Evolutionary conservation across 2,329 filamentous ascomycete genomes (phyloP).

Genomic region (Microcyclospora tardicrescens): DNA sequence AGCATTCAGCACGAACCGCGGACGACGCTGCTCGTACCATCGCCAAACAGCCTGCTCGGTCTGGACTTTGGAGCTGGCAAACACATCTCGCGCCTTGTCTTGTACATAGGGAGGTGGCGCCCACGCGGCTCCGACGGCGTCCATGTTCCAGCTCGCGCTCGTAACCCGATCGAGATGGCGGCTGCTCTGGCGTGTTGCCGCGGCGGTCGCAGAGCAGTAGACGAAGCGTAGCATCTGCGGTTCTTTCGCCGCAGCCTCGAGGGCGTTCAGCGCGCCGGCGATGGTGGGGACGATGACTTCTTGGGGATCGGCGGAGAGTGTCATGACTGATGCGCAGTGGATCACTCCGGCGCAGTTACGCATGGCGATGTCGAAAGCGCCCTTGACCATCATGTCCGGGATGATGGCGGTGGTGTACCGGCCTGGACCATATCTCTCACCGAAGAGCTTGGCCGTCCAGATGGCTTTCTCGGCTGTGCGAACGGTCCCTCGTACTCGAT

Average conservation of each 20-base stretch:
- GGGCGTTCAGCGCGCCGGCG: conserved; percentile 22
- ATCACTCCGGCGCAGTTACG: conserved; percentile 30
- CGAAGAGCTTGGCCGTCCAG: conserved; percentile 15
- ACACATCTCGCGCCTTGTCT: conserved; percentile 19
- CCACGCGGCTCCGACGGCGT: conserved; percentile 21
- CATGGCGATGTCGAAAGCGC: conserved; percentile 29
- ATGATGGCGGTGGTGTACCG: conserved; percentile 29
- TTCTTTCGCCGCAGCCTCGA: conserved; percentile 30
- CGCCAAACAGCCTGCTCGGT: conserved; percentile 33
- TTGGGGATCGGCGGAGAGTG: conserved; percentile 28
- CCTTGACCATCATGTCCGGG: conserved; percentile 24
- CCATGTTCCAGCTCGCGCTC: conserved; percentile 26
- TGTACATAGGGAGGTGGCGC: conserved; percentile 16
- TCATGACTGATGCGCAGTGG: conserved; percentile 34
- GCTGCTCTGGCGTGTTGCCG: conserved; percentile 18
- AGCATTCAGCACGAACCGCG: conserved; percentile 31
- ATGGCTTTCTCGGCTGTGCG: conserved; percentile 14
- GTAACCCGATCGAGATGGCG: conserved; percentile 22
- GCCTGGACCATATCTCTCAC: conserved; percentile 15
- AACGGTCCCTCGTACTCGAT: conserved; percentile 18
- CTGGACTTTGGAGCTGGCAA: conserved; percentile 32
- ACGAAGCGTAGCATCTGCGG: conserved; percentile 31
- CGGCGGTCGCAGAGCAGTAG: conserved; percentile 28
- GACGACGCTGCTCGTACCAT: conserved; percentile 29
- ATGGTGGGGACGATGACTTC: conserved; percentile 31